Evolutionary conservation across 2,329 filamentous ascomycete genomes (phyloP), one percentile per base, ranked within the genome.

Genomic region (Dendryphion nanum): DNA sequence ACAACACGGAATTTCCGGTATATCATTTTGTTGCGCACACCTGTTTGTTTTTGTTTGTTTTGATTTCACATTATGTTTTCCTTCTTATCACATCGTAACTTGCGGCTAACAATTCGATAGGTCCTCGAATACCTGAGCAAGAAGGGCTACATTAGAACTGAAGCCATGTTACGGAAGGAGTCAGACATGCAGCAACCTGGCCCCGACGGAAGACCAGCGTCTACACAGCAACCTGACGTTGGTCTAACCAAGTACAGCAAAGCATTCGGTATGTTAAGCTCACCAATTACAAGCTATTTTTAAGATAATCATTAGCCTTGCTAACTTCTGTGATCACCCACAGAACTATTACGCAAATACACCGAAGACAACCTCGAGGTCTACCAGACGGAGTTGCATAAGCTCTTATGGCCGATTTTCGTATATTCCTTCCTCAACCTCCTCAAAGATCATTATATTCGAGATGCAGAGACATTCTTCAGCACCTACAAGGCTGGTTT

Each of bases 121-220:
- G 83, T 98, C 3, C 90, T 95, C 6, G 93, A 98, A 55, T 98
- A 98, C 64, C 76, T 98, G 1, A 81, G 89, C 2, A 98, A 98
- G 66, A 90, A 96, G 51, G 93, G 93, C 0, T 98, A 96, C 67
- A 89, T 83, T 37, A 79, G 86, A 17, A 97, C 93, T 1, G 93
- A 98, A 66, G 87, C 91, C 15, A 87, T 93, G 62, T 86, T 98
- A 37, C 82, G 93, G 30, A 85, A 89, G 64, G 93, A 98, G 66
- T 95, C 90, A 1, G 83, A 86, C 17, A 81, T 88, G 52, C 76
- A 91, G 21, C 83, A 89, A 51, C 77, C 93, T 29, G 87, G 91
- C 40, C 77, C 84, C 16, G 87, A 89, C 62, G 90, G 89, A 6
- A 81, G 85, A 41, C 87, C 89, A 2, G 78, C 91, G 21, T 76